These are phyloP conservation scores for Dothiorella sarmentorum DNA, from an alignment of 2,329 filamentous ascomycete genomes.

Conservation along the genomic window DNA sequence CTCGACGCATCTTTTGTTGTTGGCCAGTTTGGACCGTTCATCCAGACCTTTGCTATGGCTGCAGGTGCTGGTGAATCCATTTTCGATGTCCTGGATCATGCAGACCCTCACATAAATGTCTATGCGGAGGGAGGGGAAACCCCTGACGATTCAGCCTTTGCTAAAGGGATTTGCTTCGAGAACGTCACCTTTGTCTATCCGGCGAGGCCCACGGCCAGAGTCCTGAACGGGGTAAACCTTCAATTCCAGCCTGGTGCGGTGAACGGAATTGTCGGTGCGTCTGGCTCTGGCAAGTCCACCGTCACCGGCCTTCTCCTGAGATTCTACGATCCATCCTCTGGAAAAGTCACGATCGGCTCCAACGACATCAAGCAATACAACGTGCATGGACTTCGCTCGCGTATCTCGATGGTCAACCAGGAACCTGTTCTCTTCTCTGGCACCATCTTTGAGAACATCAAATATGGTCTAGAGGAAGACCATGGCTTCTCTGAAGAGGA, in stretches of 20 bases:
- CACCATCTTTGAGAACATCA: slow-evolving; percentile 37
- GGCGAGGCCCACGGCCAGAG: slow-evolving; percentile 39
- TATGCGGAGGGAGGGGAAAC: slow-evolving; percentile 31
- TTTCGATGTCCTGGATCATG: slow-evolving; percentile 43
- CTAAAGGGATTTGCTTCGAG: slow-evolving; percentile 41
- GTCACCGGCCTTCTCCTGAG: slow-evolving; percentile 42
- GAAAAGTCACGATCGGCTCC: slow-evolving; percentile 34
- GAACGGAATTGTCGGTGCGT: slow-evolving; percentile 46
- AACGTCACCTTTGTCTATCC: slow-evolving; percentile 45
- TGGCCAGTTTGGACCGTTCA: slow-evolving; percentile 59
- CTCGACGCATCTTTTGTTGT: slow-evolving; percentile 63
- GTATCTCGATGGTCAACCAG: slow-evolving; percentile 34
- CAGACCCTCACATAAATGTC: slow-evolving; percentile 37
- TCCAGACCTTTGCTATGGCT: slow-evolving; percentile 55
- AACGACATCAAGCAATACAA: slow-evolving; percentile 30
- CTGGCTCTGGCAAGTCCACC: slow-evolving; percentile 45
- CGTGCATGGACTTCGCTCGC: slow-evolving; percentile 30
- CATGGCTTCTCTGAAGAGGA: slow-evolving; percentile 47
- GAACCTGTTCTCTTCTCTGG: slow-evolving; percentile 33
- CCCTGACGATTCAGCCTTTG: slow-evolving; percentile 24
- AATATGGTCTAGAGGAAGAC: slow-evolving; percentile 38
- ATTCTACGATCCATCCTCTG: slow-evolving; percentile 36
- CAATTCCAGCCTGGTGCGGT: slow-evolving; percentile 38
- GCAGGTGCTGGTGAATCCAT: slow-evolving; percentile 50
- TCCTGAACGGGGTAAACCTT: slow-evolving; percentile 38